These are phyloP conservation scores for Gentiana dahurica DNA, from an alignment of 257 asterid genomes.

Conservation along the genomic window DNA sequence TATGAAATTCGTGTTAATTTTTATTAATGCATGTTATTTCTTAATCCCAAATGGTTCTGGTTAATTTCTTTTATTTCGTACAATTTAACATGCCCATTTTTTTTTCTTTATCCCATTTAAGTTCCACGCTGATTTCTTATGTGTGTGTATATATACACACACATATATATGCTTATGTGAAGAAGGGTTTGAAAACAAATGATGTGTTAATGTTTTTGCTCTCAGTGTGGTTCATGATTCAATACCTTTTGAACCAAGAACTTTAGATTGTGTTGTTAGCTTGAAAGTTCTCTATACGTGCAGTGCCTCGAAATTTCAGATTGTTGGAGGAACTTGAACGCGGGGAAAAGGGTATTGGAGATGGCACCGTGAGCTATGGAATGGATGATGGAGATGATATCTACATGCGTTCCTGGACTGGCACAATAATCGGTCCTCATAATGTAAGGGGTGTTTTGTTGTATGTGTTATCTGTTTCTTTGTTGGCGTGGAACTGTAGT, in stretches of 20 bases:
- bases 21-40: no score
- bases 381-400: slow-evolving; percentile 92
- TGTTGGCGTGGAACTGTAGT: no score
- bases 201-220: background rate
- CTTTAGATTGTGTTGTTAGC: background rate
- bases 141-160: no score
- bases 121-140: no score
- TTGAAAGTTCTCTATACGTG: slow-evolving; percentile 1
- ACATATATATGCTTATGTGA: no score
- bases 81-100: no score
- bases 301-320: slow-evolving; percentile 84
- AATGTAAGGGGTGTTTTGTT: slow-evolving; percentile 29
- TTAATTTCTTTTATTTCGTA: no score
- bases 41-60: no score
- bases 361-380: slow-evolving; percentile 86
- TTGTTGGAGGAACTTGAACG: slow-evolving; percentile 92
- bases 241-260: background rate
- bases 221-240: no score
- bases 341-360: slow-evolving; percentile 89
- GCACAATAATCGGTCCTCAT: slow-evolving; percentile 82
- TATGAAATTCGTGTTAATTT: no score
- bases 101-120: no score
- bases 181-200: no score
- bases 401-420: slow-evolving; percentile 82
- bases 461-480: background rate